Evolutionary conservation across 176 grass and related monocot genomes (phyloP).

Genomic region (Bromus sterilis): DNA sequence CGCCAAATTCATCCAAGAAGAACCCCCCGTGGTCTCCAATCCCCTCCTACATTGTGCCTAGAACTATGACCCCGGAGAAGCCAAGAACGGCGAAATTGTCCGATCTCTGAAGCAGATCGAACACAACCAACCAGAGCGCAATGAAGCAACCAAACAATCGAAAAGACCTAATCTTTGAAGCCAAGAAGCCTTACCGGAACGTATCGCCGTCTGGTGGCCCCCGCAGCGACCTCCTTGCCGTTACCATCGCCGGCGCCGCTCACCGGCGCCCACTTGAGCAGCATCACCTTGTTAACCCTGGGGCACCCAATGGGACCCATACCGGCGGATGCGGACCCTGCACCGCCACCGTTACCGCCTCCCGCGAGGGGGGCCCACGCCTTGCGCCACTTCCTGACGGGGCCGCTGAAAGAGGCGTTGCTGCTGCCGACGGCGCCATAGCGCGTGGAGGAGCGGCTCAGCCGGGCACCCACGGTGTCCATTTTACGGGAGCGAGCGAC

Average conservation of each 20-base stretch:
- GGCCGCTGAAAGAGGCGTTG: conserved; percentile 52
- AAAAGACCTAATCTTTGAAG: not conserved
- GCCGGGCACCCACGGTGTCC: conserved; percentile 38
- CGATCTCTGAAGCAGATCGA: not conserved
- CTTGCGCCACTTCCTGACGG: conserved; percentile 82
- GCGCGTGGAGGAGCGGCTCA: conserved; percentile 69
- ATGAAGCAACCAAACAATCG: not conserved
- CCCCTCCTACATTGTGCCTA: not conserved
- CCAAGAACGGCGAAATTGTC: not conserved
- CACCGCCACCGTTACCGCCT: not conserved
- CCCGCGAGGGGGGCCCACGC: conserved; percentile 49
- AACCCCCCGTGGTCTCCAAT: not conserved
- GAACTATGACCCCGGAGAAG: not conserved
- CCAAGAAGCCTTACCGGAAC: conserved; percentile 43
- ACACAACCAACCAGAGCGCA: not conserved
- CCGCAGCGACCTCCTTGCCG: not conserved
- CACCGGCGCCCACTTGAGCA: conserved; percentile 75
- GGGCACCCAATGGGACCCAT: not conserved
- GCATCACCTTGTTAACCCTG: conserved; percentile 25
- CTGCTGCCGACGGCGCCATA: conserved; percentile 52
- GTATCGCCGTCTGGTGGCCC: conserved; percentile 45
- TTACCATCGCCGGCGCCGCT: not conserved
- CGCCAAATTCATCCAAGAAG: not conserved
- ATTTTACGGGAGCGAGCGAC: not conserved
- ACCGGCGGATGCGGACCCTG: not conserved